phyloP scores from a whole-genome alignment of 176 grass and related monocot genomes.

The Leersia perrieri region DNA sequence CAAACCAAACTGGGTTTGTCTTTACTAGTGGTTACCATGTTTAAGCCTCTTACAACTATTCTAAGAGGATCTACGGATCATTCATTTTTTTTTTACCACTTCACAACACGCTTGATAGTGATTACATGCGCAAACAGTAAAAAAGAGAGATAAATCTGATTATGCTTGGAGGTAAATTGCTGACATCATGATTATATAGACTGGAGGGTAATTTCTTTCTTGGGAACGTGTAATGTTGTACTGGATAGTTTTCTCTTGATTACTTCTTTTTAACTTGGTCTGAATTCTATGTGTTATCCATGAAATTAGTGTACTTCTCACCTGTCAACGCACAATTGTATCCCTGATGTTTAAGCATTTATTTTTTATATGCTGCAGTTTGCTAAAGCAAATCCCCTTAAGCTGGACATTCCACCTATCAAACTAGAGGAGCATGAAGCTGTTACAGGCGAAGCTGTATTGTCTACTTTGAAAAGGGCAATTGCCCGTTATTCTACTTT shows the following conservation, averaged over 20 bases:
- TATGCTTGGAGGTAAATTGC: background rate
- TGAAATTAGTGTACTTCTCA: background rate
- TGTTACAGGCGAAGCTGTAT: slow-evolving; percentile 64
- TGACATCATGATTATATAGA: background rate
- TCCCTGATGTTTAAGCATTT: background rate
- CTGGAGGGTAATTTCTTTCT: background rate
- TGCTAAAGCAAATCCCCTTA: slow-evolving; percentile 63
- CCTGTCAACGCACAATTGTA: background rate
- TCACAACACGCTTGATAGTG: background rate
- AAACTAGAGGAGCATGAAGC: slow-evolving; percentile 70
- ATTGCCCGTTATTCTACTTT: slow-evolving; percentile 61
- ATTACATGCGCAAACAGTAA: background rate
- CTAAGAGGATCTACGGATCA: background rate
- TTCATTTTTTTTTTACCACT: background rate
- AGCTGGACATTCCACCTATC: slow-evolving; percentile 53
- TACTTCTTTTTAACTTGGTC: background rate
- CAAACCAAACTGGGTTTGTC: background rate
- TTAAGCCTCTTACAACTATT: background rate
- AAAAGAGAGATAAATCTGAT: background rate
- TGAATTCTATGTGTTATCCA: background rate
- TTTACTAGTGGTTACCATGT: background rate
- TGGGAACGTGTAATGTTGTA: background rate
- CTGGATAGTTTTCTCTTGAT: background rate
- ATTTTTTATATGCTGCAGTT: slow-evolving; percentile 51
- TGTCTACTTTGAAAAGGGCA: slow-evolving; percentile 55